Evolutionary conservation across 2,329 filamentous ascomycete genomes (phyloP).

Genomic region (Exophiala alcalophila): DNA sequence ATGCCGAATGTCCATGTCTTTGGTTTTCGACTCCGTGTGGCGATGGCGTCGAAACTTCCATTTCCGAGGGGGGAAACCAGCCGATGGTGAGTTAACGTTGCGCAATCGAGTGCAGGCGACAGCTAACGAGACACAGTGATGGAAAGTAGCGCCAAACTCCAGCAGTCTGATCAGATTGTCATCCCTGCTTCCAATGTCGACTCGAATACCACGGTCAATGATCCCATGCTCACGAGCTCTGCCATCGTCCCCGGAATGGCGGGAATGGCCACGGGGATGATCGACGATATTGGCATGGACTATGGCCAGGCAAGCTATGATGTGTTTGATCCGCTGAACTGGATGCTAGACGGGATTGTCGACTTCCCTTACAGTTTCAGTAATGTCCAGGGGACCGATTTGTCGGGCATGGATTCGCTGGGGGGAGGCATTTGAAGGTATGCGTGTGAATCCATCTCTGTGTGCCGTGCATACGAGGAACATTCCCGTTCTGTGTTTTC

Average conservation of each 20-base stretch:
- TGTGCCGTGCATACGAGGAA: no score
- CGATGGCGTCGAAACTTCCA: conserved; percentile 63
- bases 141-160: conserved; percentile 15
- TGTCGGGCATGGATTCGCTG: conserved; percentile 16
- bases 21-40: conserved; percentile 67
- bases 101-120: background rate
- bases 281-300: conserved; percentile 27
- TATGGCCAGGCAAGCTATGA: conserved; percentile 62
- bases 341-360: conserved; percentile 84
- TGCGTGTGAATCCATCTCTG: no score
- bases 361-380: conserved; percentile 65
- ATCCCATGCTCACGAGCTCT: conserved; percentile 19
- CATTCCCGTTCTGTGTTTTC: background rate
- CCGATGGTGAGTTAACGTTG: conserved; percentile 41
- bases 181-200: conserved; percentile 7
- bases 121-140: conserved; percentile 14
- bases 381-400: conserved; percentile 10
- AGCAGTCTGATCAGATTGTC: conserved; percentile 14
- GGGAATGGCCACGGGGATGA: conserved; percentile 29
- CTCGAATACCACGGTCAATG: conserved; percentile 7
- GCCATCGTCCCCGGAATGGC: conserved; percentile 30
- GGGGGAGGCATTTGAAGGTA: conserved; percentile 13
- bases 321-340: conserved; percentile 88
- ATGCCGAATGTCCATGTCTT: conserved; percentile 65
- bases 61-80: conserved; percentile 60